These are phyloP conservation scores for Paraphaeosphaeria minitans DNA, from an alignment of 2,329 filamentous ascomycete genomes.

Conservation along the genomic window DNA sequence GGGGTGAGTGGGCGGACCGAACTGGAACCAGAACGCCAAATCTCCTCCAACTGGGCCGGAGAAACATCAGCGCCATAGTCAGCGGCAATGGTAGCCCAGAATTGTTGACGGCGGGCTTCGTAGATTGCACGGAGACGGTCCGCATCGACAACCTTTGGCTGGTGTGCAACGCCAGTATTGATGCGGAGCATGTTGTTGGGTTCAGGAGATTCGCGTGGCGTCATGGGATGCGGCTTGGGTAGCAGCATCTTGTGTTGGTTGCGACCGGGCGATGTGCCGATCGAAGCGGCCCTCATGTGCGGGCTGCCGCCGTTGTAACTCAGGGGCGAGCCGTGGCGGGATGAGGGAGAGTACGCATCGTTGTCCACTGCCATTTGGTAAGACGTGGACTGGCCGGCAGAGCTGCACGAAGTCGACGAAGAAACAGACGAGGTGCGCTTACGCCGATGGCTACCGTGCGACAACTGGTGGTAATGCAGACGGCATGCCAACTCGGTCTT, in stretches of 20 bases:
- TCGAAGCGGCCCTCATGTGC: conserved; percentile 33
- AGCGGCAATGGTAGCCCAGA: conserved; percentile 73
- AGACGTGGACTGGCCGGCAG: conserved; percentile 44
- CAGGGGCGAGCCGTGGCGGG: conserved; percentile 49
- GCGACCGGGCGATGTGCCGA: conserved; percentile 61
- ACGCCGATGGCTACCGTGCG: conserved; percentile 79
- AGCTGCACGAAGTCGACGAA: conserved; percentile 54
- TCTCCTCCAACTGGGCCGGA: conserved; percentile 69
- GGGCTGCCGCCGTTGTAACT: conserved; percentile 56
- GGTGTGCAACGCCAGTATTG: conserved; percentile 51
- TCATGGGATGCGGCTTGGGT: conserved; percentile 64
- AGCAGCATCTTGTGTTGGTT: conserved; percentile 59
- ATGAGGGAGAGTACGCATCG: conserved; percentile 44
- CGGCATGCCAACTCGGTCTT: conserved; percentile 89
- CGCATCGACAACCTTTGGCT: conserved; percentile 63
- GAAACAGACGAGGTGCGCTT: conserved; percentile 75
- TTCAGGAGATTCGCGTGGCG: conserved; percentile 45
- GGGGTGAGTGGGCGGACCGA: conserved; percentile 45
- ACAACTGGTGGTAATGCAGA: conserved; percentile 85
- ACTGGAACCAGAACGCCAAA: conserved; percentile 58
- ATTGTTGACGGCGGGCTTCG: conserved; percentile 69
- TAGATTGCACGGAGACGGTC: conserved; percentile 73
- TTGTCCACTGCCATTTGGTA: conserved; percentile 46
- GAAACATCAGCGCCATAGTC: conserved; percentile 71
- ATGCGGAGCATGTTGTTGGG: conserved; percentile 49